phyloP scores from a whole-genome alignment of 306 rosid species.

The Medicago arabica region DNA sequence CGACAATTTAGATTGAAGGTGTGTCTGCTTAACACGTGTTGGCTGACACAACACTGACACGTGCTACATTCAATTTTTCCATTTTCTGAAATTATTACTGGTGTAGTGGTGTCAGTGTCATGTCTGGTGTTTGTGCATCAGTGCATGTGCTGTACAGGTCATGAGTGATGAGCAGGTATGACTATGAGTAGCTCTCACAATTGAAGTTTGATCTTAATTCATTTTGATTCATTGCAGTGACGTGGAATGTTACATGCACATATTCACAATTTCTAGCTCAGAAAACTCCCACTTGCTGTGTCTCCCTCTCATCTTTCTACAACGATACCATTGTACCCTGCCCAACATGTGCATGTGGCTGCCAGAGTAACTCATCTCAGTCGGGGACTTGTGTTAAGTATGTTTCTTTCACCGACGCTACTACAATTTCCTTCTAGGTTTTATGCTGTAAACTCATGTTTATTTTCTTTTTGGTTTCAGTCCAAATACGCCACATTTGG shows the following conservation, averaged over 20 bases:
- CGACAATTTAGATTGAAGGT: background rate
- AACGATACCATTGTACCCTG: constrained; percentile 77
- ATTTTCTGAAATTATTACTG: no score
- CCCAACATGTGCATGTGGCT: constrained; percentile 81
- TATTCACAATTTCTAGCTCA: constrained; percentile 87
- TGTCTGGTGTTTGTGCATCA: no score
- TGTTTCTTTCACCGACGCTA: constrained; percentile 36
- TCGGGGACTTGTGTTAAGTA: constrained; percentile 75
- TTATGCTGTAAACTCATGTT: constrained; percentile 10
- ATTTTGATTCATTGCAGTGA: constrained; percentile 67
- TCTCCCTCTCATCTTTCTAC: constrained; percentile 86
- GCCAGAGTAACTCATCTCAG: constrained; percentile 57
- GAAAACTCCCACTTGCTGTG: constrained; percentile 81
- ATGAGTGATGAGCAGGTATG: background rate
- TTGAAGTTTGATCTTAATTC: background rate
- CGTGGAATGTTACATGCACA: constrained; percentile 89
- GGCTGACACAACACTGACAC: background rate
- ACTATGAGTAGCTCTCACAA: background rate
- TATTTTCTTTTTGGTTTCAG: constrained; percentile 47
- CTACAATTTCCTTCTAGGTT: constrained; percentile 15
- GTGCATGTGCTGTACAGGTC: no score
- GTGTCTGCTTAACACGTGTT: background rate
- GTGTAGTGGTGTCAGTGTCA: no score
- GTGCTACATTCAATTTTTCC: no score
- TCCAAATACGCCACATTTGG: constrained; percentile 64